Percentiles rank a stretch among this genome's conserved stretches.
Evolutionary conservation across 225 moss, liverwort and hornwort species (phyloP).

Genomic region (Sphagnum tenellum): DNA sequence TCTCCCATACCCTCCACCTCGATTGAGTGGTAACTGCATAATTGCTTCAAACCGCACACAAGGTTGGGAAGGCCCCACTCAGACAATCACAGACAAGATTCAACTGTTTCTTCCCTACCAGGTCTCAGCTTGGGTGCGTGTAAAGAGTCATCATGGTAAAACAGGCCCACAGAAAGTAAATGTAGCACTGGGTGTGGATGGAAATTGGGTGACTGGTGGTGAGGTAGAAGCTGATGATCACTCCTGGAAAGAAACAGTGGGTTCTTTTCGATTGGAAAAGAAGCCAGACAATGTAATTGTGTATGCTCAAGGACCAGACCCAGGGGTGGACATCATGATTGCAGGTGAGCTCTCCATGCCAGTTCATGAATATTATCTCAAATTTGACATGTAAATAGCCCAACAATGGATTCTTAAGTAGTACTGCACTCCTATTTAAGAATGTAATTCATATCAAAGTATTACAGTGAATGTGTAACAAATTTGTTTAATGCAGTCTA

Average conservation of each 20-base stretch:
- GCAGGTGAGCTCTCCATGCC: constrained; percentile 27
- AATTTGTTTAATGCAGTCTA: too few relatives aligned
- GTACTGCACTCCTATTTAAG: too few relatives aligned
- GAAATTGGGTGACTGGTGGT: constrained; percentile 65
- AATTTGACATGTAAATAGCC: too few relatives aligned
- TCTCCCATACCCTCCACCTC: constrained; percentile 24
- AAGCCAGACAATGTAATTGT: constrained; percentile 57
- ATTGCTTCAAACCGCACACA: constrained; percentile 58
- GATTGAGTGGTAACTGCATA: constrained; percentile 52
- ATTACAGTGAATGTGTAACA: too few relatives aligned
- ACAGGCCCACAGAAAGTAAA: constrained; percentile 51
- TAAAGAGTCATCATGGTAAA: constrained; percentile 20
- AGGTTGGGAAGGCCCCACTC: constrained; percentile 84
- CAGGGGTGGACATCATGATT: constrained; percentile 78
- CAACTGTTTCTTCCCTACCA: constrained; percentile 72
- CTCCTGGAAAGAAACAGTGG: constrained; percentile 65
- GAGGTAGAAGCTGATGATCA: constrained; percentile 54
- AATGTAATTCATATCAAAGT: too few relatives aligned
- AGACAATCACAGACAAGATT: constrained; percentile 58
- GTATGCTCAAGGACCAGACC: constrained; percentile 78
- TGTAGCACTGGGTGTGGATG: constrained; percentile 69
- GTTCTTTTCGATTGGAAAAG: constrained; percentile 68
- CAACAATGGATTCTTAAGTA: too few relatives aligned
- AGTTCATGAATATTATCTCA: too few relatives aligned
- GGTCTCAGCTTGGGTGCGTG: constrained; percentile 81